Evolutionary conservation across 2,329 filamentous ascomycete genomes (phyloP), one percentile per base, ranked within the genome.

Genomic region (Pezicula neosporulosa): DNA sequence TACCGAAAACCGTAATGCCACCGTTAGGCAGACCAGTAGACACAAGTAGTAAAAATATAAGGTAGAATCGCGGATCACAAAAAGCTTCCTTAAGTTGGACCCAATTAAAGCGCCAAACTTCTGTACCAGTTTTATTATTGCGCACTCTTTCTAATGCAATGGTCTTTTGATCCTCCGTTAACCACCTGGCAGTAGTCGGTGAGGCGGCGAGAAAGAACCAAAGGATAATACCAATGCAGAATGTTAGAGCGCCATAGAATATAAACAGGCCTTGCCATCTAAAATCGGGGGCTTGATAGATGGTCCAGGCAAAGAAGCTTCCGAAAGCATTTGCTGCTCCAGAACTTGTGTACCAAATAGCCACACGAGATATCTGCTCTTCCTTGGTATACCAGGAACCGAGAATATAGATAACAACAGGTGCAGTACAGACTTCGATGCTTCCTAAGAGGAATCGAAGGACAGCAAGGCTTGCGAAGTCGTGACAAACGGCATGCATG

Each of bases 371-470:
- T 3, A 80, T 80, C 67, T 87, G 83, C 63, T 88, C 84, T 47
- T 74, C 74, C 64, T 83, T 84, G 1, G 85, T 87, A 60, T 87
- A 88, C 83, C 84, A 87, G 67, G 86, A 81, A 5, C 73, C 78
- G 2, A 83, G 86, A 57, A 87, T 73, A 1, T 87, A 71, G 0
- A 82, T 79, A 57, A 87, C 87, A 0, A 87, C 82, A 0, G 83
- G 81, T 0, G 81, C 73, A 62, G 88, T 85, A 48, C 84, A 84
- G 1, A 84, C 72, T 27, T 85, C 85, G 0, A 87, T 72, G 58
- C 87, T 79, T 61, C 86, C 82, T 7, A 38, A 6, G 6, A 24
- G 24, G 24, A 24, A 24, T 6, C 85, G 77, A 44, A 86, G 75
- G 1, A 78, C 81, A 35, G 86, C 74, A 0, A 82, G 78, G 1